Base-by-base conservation (phyloP, 2,329 filamentous ascomycete species). In the Trichophyton mentagrophytes region DNA sequence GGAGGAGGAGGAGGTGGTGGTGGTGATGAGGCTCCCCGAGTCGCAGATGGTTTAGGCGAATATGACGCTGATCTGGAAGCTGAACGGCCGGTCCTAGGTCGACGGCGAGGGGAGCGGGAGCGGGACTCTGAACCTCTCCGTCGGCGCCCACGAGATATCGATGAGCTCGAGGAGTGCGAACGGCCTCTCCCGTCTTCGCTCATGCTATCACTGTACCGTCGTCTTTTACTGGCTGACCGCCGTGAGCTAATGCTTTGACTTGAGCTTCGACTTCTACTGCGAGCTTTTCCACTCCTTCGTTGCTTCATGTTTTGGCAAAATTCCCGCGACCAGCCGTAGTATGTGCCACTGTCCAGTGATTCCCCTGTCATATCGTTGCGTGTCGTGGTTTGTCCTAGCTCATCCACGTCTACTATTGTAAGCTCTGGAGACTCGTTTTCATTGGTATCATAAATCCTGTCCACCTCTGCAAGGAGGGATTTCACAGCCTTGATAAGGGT, bases 241-340 rank as follows among this genome's bases (percentile, higher is more conserved):
- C 65, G 65, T 38, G 63, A 64, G 69, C 67, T 83, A 76, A 2
- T 78, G 77, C 59, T 79, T 74, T 66, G 77, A 64, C 63, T 80
- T 72, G 62, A 75, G 69, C 66, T 79, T 74, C 60, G 76, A 70
- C 63, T 74, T 72, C 67, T 57, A 69, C 74, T 69, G 25, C 61
- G 63, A 30, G 62, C 65, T 36, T 68, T 63, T n/a, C 64, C 67
- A 25, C 65, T 63, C 7, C 66, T 70, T 57, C 72, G 67, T 63
- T 70, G 73, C 73, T 86, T 89, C 87, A 93, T 93, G 68, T 87
- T 88, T 65, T 89, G 79, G 70, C 89, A 95, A 66, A 95, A 93
- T 0, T 78, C 77, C 44, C 82, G 81, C 3, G 89, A 92, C 90
- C 90, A 95, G 63, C 90, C 90, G 69, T 95, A 95, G 71, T 95